Evolutionary conservation across 164 flowering plant genomes (phyloP), one percentile per base, ranked within the genome.

Genomic region (Vitis riparia): DNA sequence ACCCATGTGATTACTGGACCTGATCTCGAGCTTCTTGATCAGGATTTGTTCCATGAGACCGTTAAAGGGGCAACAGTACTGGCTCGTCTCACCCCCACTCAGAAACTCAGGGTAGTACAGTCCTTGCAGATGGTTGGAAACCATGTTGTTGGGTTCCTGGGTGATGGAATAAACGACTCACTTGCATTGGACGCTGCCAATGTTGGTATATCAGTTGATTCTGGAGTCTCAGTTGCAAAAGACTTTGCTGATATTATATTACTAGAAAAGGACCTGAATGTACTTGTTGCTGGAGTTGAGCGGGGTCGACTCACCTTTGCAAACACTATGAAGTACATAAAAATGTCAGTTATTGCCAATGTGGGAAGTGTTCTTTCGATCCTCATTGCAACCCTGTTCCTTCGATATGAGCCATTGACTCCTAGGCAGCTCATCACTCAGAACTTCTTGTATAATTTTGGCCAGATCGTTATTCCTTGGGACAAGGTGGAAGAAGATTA

Each of bases 391-490:
- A 86, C 82, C 4, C 2, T 78, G 11, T 72, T 69, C 71, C 79
- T 91, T 30, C 51, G 73, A 51, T 77, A 69, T 62, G 93, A 91
- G 75, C 96, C 93, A 13, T 70, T 91, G 78, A 85, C 85, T 29
- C 81, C 96, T 16, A 80, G 75, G 76, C 96, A 91, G 75, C 89
- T 91, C 63, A 81, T 91, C 16, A 77, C 83, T 9, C 96, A 91
- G 77, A 89, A 79, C 75, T 87, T 91, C 73, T 64, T 89, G 44
- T 89, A 84, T 61, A 86, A 79, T 59, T 69, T 86, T 9, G 88
- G 90, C 9, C 96, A 91, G 73, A 86, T 89, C 12, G 87, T 83
- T 7, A 91, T 89, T 19, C 91, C 96, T 12, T 91, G 96, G 96
- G 96, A 91, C 78, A 85, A 82, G 61, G 83, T 89, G 83, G 96